phyloP scores from a whole-genome alignment of 768 basidiomycete species.

The Rhodotorula diobovata region DNA sequence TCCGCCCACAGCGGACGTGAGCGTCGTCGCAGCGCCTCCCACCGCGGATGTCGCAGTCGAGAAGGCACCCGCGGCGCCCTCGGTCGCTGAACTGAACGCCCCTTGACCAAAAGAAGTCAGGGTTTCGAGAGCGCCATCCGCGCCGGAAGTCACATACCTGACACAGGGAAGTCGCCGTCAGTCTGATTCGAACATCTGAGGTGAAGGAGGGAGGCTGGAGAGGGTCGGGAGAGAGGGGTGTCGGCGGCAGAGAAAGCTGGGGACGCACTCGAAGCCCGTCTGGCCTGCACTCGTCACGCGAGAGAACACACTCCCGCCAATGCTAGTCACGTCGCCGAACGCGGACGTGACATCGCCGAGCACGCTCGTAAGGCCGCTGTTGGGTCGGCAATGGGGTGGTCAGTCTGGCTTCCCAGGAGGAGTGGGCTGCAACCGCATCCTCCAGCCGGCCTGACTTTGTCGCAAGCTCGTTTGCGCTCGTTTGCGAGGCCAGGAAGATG shows the following conservation, averaged over 20 bases:
- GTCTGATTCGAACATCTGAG: too few species aligned
- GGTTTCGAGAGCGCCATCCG: slow-evolving; percentile 1
- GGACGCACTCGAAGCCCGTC: too few species aligned
- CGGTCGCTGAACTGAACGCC: neutral
- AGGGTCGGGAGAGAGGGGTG: too few species aligned
- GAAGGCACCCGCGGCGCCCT: neutral
- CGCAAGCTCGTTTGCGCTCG: too few species aligned
- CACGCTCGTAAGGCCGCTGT: slow-evolving; percentile 12
- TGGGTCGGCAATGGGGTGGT: neutral
- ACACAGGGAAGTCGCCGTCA: neutral
- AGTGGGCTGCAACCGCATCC: too few species aligned
- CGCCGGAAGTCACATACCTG: slow-evolving; percentile 1
- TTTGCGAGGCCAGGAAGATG: too few species aligned
- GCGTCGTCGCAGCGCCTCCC: too few species aligned
- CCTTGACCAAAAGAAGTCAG: neutral
- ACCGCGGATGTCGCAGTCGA: neutral
- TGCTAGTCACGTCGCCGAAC: slow-evolving; percentile 14
- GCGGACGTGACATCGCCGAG: slow-evolving; percentile 4
- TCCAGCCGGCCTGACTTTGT: too few species aligned
- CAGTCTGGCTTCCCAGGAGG: neutral
- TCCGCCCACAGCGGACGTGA: too few species aligned
- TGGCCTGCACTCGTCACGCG: neutral
- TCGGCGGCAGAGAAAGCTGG: too few species aligned
- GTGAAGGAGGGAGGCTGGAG: too few species aligned
- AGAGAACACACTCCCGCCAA: neutral